Base-by-base conservation (phyloP, 139 green algal genomes). In the Coelastrella sp. region DNA sequence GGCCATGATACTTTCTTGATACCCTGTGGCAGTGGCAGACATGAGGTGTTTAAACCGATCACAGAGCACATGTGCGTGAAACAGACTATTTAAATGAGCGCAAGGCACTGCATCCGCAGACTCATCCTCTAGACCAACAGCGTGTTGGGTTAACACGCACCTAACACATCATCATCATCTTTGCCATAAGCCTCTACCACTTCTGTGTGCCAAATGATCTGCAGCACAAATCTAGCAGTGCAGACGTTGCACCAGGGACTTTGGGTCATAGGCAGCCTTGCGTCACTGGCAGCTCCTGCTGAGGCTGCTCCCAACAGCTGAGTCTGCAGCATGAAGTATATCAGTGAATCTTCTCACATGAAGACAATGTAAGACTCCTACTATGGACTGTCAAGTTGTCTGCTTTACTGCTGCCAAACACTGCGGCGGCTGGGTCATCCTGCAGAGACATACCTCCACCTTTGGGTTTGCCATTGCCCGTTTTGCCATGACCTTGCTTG, bases 391-490 rank as follows among this genome's bases (percentile, higher is more conserved):
- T 49, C 35, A 49, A 49, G 35, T 49, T 5, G 3, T 5, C 3
- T 49, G 35, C 35, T 49, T 49, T 49, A 49, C 3, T 49, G 35
- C 35, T 49, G 35, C 35, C 35, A 49, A 49, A 49, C 35, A 49
- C 35, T 5, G 35, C 35, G 1, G 35, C 35, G 35, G 35, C 35
- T 49, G 15, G 63, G 12, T 22, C 63, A 72, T 72, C 12, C 63
- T 22, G 70, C 70, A 19, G 58, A 20, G 20, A 0, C 84, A 9
- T 59, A 88, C 84, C 92, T 98, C 92, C 58, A 99, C 97, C 92
- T 99, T 98, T 56, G 95, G 94, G 91, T 99, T 94, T 27, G 91
- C 91, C 83, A 96, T 82, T 12, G 90, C 96, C 4, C 95, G 94
- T 76, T 94, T 95, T 63, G 93, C 91, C 93, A 95, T 93, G 22